phyloP scores from a whole-genome alignment of 148 eudicot species.

The Diospyros kaki region DNA sequence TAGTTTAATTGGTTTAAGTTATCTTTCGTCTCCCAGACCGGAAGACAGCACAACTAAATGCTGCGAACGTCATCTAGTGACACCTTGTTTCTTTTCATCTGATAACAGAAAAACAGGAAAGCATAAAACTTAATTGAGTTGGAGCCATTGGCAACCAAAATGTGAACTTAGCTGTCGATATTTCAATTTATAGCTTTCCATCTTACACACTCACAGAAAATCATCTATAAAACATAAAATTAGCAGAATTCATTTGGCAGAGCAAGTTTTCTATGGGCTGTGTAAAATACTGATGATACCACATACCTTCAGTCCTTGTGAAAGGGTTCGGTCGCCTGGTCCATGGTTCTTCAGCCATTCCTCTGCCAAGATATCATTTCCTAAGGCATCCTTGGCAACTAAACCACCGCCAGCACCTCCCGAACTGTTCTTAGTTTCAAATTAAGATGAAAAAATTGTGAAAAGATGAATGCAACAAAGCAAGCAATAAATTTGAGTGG shows the following conservation, averaged over 20 bases:
- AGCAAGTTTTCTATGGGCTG: background rate
- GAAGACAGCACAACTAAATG: background rate
- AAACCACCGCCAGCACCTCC: conserved; percentile 50
- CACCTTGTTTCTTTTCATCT: background rate
- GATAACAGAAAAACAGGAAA: background rate
- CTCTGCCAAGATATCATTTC: conserved; percentile 58
- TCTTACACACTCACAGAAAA: background rate
- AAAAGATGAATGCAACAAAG: background rate
- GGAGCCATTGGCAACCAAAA: background rate
- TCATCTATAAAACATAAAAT: background rate
- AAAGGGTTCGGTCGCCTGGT: conserved; percentile 71
- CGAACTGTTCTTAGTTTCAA: conserved; percentile 19
- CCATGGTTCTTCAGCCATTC: conserved; percentile 74
- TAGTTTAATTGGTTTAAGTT: background rate
- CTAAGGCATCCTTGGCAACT: conserved; percentile 69
- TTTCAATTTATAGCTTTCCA: background rate
- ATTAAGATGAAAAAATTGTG: background rate
- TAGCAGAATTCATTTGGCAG: background rate
- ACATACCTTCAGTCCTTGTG: conserved; percentile 76
- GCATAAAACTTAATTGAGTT: background rate
- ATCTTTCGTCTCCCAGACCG: background rate
- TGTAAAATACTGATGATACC: background rate
- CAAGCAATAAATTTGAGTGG: background rate
- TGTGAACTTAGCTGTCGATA: background rate
- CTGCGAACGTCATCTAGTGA: background rate